Conservation (phyloP, 176 grass and related monocot species). For the Stipa capillata region DNA sequence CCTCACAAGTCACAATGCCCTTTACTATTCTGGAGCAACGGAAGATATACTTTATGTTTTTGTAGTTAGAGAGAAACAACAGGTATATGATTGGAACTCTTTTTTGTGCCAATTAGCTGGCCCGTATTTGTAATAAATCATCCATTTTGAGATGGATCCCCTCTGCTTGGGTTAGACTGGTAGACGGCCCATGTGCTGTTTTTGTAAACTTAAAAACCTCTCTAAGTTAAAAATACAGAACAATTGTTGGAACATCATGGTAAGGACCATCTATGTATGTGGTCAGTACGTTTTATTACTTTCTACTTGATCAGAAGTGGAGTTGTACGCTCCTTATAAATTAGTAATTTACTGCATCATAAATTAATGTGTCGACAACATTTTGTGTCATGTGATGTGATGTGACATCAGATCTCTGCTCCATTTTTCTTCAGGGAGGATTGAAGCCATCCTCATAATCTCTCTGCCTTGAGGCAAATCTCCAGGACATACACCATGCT, state of each 20-base stretch:
- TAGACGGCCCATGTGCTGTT: neutral
- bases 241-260: neutral
- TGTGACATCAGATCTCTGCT: neutral
- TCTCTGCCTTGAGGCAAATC: neutral
- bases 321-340: neutral
- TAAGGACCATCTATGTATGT: neutral
- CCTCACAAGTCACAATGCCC: neutral
- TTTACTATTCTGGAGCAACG: neutral
- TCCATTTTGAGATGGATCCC: neutral
- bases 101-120: neutral
- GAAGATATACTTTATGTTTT: neutral
- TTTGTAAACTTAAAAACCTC: neutral
- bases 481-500: neutral
- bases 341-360: neutral
- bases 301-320: neutral
- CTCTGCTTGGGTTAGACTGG: neutral
- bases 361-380: neutral
- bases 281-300: neutral
- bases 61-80: neutral
- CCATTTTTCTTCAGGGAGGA: conserved; percentile 38
- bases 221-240: neutral
- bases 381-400: neutral
- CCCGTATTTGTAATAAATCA: neutral
- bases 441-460: conserved; percentile 1
- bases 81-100: neutral